Evolutionary conservation across 768 basidiomycete species (phyloP).

Genomic region (Naganishia friedmannii): DNA sequence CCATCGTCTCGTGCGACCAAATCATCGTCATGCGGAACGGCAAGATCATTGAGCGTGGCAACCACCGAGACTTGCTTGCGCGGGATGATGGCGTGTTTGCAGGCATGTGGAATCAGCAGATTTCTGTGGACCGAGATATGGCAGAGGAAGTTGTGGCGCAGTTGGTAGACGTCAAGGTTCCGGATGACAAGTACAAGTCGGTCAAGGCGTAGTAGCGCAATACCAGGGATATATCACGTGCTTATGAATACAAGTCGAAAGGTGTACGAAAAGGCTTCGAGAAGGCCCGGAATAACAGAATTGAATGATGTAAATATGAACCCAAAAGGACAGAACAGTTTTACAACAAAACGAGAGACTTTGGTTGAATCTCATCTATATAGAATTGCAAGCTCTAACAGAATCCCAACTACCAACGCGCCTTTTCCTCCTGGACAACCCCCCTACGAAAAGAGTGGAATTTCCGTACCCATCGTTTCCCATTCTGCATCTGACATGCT

Average conservation of each 20-base stretch:
- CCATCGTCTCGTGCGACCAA: conserved; percentile 64
- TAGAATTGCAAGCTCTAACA: not conserved
- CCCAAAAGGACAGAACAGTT: too few relatives aligned
- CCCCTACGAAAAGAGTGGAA: not conserved
- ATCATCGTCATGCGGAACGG: conserved; percentile 91
- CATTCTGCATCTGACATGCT: conserved; percentile 3
- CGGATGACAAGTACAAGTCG: conserved; percentile 12
- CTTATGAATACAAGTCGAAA: not conserved
- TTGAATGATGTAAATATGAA: too few relatives aligned
- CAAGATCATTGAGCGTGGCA: conserved; percentile 63
- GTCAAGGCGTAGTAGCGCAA: not conserved
- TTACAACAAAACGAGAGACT: not conserved
- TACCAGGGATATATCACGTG: not conserved
- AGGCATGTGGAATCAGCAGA: conserved; percentile 83
- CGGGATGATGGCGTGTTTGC: conserved; percentile 68
- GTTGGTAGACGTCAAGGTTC: conserved; percentile 1
- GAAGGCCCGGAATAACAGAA: too few relatives aligned
- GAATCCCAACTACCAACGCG: not conserved
- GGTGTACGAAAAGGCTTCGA: too few relatives aligned
- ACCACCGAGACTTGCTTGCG: conserved; percentile 72
- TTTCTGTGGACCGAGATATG: conserved; percentile 52
- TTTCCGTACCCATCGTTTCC: not conserved
- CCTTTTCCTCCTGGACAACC: not conserved
- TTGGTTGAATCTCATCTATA: not conserved
- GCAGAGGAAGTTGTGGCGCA: conserved; percentile 4